Percentiles rank a stretch among this genome's conserved stretches.
Evolutionary conservation across 23 red algal species (phyloP).

Genomic region (Agarophyton chilense): DNA sequence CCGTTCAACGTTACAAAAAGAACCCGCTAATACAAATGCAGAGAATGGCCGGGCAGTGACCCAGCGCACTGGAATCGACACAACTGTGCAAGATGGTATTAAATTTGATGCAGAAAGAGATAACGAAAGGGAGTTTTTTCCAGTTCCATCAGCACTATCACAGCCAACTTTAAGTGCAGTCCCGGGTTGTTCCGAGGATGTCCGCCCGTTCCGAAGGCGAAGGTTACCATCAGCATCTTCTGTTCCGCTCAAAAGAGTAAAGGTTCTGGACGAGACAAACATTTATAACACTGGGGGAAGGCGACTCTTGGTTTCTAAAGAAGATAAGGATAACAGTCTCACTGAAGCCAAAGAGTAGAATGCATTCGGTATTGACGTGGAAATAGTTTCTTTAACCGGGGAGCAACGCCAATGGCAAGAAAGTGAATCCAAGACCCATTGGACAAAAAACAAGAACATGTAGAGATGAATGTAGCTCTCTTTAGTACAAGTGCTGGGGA

Average conservation of each 20-base stretch:
- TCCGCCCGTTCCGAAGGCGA: conserved; percentile 33
- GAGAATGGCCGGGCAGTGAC: background rate
- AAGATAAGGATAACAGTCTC: background rate
- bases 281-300: background rate
- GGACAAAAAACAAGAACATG: no score
- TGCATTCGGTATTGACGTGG: background rate
- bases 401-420: background rate
- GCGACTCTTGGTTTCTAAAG: background rate
- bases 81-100: background rate
- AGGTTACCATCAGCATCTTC: conserved; percentile 11
- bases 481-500: no score
- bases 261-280: background rate
- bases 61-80: background rate
- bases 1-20: background rate
- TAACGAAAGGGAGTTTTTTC: conserved; percentile 12
- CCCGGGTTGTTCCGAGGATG: background rate
- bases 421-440: background rate
- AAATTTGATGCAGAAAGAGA: background rate
- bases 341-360: background rate
- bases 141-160: background rate
- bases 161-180: background rate
- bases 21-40: background rate
- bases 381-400: background rate
- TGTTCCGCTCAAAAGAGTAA: conserved; percentile 32
- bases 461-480: no score